These are phyloP conservation scores for Geosmithia putterillii DNA, from an alignment of 2,329 filamentous ascomycete genomes.

Conservation along the genomic window DNA sequence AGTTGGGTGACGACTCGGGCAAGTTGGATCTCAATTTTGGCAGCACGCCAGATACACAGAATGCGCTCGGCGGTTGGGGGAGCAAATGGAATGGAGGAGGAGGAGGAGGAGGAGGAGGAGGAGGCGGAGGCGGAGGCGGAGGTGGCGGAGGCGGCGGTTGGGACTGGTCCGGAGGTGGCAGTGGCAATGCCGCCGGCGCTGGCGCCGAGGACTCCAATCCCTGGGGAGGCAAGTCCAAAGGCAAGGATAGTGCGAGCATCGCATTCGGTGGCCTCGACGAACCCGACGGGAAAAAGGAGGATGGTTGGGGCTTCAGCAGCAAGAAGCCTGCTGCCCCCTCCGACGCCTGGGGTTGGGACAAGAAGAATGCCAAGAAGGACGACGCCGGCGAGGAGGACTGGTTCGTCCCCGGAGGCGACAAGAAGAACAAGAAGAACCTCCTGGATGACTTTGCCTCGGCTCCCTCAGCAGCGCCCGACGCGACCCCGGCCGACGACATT, in stretches of 20 bases:
- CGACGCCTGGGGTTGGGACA: slow-evolving; percentile 14
- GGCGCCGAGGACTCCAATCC: slow-evolving; percentile 31
- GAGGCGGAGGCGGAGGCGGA: slow-evolving; percentile 40
- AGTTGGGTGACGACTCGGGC: slow-evolving; percentile 44
- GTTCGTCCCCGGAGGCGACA: slow-evolving; percentile 5
- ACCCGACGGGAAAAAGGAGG: too few relatives aligned
- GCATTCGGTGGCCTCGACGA: slow-evolving; percentile 35
- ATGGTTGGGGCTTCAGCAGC: too few relatives aligned
- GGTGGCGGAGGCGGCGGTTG: slow-evolving; percentile 28
- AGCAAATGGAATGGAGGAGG: slow-evolving; percentile 37
- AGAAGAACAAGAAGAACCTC: slow-evolving; percentile 8
- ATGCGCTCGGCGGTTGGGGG: slow-evolving; percentile 44
- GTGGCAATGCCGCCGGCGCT: slow-evolving; percentile 15
- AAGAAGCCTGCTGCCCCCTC: slow-evolving; percentile 18
- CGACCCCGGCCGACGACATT: slow-evolving; percentile 6
- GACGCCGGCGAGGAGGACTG: slow-evolving; percentile 2
- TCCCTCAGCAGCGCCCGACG: slow-evolving; percentile 4
- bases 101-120: slow-evolving; percentile 44
- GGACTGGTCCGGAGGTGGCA: slow-evolving; percentile 21
- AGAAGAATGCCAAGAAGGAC: slow-evolving; percentile 24
- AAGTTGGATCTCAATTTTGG: slow-evolving; percentile 44
- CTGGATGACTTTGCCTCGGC: slow-evolving; percentile 5
- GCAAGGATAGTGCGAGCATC: slow-evolving; percentile 31
- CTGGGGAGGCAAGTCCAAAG: slow-evolving; percentile 41
- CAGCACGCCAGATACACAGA: slow-evolving; percentile 28